phyloP scores from a whole-genome alignment of 208 protist species.

The Trypanosoma congolense region DNA sequence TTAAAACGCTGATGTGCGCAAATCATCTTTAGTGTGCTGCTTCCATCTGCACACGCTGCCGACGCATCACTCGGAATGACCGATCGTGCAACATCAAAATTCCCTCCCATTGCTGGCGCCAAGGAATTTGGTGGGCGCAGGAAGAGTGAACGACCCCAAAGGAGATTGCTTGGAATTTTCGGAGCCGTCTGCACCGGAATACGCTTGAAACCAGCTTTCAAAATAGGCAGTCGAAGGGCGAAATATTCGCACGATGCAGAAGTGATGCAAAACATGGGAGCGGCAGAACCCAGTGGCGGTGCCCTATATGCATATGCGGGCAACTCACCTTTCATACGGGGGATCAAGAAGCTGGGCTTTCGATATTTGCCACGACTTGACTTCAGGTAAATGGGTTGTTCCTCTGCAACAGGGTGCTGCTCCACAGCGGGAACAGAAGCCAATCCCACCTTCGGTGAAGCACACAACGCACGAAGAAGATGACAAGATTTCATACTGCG shows the following conservation, averaged over 20 bases:
- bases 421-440: background rate
- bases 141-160: slow-evolving; percentile 72
- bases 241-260: slow-evolving; percentile 92
- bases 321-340: slow-evolving; percentile 54
- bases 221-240: slow-evolving; percentile 89
- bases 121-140: background rate
- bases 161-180: slow-evolving; percentile 47
- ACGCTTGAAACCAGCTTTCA: slow-evolving; percentile 81
- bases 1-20: slow-evolving; percentile 68
- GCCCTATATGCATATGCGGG: slow-evolving; percentile 26
- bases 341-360: slow-evolving; percentile 73
- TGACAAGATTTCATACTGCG: background rate
- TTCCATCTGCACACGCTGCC: slow-evolving; percentile 14
- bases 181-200: slow-evolving; percentile 20
- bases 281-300: slow-evolving; percentile 41
- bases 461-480: background rate
- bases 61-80: background rate
- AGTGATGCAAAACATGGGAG: slow-evolving; percentile 73
- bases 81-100: background rate
- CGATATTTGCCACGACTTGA: slow-evolving; percentile 50
- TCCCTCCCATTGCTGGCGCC: background rate
- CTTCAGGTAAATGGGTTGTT: slow-evolving; percentile 66
- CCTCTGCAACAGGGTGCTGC: slow-evolving; percentile 1
- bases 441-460: background rate
- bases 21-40: slow-evolving; percentile 18